Conservation (phyloP, 1,139 yeast species). For the Yamadazyma dushanensis region DNA sequence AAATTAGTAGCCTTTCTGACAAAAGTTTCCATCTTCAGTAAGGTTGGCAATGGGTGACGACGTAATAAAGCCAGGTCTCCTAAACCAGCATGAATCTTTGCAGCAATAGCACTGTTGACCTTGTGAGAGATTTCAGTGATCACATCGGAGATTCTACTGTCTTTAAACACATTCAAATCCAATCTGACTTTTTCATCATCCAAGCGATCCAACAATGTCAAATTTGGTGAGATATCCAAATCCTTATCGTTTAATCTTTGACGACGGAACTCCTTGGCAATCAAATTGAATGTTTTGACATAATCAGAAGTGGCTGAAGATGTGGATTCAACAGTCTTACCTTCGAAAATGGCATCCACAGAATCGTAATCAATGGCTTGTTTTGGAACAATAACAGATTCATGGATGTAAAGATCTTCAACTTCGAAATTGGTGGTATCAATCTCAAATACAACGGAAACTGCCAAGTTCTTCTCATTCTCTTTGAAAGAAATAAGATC, state of each 20-base stretch:
- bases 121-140: slow-evolving; percentile 77
- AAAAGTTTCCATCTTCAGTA: slow-evolving; percentile 79
- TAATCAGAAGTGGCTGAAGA: slow-evolving; percentile 67
- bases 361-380: slow-evolving; percentile 51
- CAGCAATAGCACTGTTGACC: slow-evolving; percentile 86
- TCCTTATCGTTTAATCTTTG: slow-evolving; percentile 59
- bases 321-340: slow-evolving; percentile 30
- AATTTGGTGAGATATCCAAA: slow-evolving; percentile 52
- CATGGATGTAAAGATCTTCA: slow-evolving; percentile 76
- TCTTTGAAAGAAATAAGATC: slow-evolving; percentile 62
- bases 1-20: slow-evolving; percentile 66
- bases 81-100: slow-evolving; percentile 68
- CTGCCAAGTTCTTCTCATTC: slow-evolving; percentile 60
- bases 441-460: slow-evolving; percentile 82
- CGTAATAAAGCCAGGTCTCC: slow-evolving; percentile 85
- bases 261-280: slow-evolving; percentile 71
- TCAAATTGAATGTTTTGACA: slow-evolving; percentile 60
- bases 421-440: slow-evolving; percentile 74
- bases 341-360: slow-evolving; percentile 50
- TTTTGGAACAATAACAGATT: slow-evolving; percentile 66
- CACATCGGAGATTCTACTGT: slow-evolving; percentile 56
- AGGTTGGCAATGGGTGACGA: slow-evolving; percentile 83
- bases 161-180: slow-evolving; percentile 71
- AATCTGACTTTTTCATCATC: slow-evolving; percentile 83
- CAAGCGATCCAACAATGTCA: slow-evolving; percentile 73